These are phyloP conservation scores for Cladosporium sp. DNA, from an alignment of 2,329 filamentous ascomycete species.

Conservation along the genomic window DNA sequence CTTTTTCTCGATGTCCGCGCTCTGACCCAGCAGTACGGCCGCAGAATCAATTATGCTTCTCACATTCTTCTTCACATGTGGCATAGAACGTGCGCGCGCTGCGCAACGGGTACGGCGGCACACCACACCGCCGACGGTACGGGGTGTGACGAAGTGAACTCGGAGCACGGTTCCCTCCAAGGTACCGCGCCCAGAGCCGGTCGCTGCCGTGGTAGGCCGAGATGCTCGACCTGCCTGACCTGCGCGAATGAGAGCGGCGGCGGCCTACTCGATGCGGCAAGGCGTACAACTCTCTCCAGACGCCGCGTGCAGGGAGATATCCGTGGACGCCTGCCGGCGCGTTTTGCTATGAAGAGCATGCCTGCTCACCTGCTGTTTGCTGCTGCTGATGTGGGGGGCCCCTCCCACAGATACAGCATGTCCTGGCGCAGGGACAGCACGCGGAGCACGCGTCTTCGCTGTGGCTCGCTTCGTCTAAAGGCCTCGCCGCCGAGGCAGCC, in stretches of 20 bases:
- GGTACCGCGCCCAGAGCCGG: constrained; percentile 15
- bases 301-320: constrained; percentile 11
- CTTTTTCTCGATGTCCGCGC: background rate
- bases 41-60: background rate
- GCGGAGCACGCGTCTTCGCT: constrained; percentile 1
- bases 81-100: background rate
- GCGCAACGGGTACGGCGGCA: constrained; percentile 18
- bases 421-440: constrained; percentile 14
- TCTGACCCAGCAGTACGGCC: background rate
- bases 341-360: background rate
- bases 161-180: constrained; percentile 16
- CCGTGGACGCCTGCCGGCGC: constrained; percentile 16
- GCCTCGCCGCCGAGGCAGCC: background rate
- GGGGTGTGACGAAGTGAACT: constrained; percentile 20
- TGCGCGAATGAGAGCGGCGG: background rate
- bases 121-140: constrained; percentile 16
- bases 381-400: constrained; percentile 1
- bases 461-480: background rate
- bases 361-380: constrained; percentile 2
- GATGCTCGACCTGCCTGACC: background rate
- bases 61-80: constrained; percentile 4
- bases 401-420: background rate
- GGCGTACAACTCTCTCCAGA: constrained; percentile 12
- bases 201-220: constrained; percentile 16
- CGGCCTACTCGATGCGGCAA: constrained; percentile 7